Evolutionary conservation across 1,284 basidiomycete genomes (phyloP).

Genomic region (Meira nashicola): DNA sequence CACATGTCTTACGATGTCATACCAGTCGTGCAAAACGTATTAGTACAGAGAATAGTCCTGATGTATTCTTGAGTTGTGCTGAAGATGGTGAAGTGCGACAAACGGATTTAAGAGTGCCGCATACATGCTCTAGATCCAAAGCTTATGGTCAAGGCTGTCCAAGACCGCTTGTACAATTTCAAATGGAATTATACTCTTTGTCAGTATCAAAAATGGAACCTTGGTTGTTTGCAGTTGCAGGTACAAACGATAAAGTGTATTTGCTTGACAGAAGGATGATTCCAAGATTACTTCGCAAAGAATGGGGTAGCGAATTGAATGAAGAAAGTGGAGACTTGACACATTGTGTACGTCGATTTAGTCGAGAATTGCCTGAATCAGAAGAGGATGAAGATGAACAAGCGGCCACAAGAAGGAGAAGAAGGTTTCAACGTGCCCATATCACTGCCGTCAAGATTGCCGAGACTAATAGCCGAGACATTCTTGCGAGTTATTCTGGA

Average conservation of each 20-base stretch:
- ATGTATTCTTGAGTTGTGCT: constrained; percentile 75
- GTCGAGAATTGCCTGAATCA: constrained; percentile 57
- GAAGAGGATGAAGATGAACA: constrained; percentile 42
- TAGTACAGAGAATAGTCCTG: constrained; percentile 73
- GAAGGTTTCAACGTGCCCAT: constrained; percentile 19
- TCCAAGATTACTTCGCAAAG: constrained; percentile 62
- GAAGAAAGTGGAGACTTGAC: constrained; percentile 59
- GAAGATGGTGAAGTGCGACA: constrained; percentile 69
- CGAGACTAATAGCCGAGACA: constrained; percentile 36
- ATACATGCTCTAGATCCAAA: constrained; percentile 11
- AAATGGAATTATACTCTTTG: constrained; percentile 55
- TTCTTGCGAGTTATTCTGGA: constrained; percentile 40
- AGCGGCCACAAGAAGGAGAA: not conserved
- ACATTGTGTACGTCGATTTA: constrained; percentile 79
- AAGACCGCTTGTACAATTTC: constrained; percentile 62
- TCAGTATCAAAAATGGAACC: constrained; percentile 55
- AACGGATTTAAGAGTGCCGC: constrained; percentile 70
- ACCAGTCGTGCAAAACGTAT: constrained; percentile 63
- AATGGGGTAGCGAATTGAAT: constrained; percentile 64
- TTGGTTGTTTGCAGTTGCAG: constrained; percentile 57
- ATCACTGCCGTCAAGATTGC: constrained; percentile 50
- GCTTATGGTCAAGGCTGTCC: constrained; percentile 56
- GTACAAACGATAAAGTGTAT: constrained; percentile 63
- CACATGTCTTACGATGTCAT: constrained; percentile 45
- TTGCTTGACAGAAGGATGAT: constrained; percentile 80